Evolutionary conservation across 495 filamentous ascomycete genomes (phyloP).

Genomic region (Bathelium albidoporum): DNA sequence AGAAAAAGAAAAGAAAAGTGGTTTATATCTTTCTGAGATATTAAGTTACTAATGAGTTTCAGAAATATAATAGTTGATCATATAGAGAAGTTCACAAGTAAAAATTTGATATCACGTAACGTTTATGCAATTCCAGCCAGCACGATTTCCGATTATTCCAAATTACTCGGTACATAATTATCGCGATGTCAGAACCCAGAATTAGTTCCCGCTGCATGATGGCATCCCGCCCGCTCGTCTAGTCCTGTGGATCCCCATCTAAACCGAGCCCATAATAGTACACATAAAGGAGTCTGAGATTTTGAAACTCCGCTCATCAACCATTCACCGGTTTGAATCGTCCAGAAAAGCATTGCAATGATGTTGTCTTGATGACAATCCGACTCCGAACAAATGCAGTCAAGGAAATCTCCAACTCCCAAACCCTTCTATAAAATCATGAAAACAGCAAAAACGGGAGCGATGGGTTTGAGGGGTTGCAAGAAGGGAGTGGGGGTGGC

Average conservation of each 20-base stretch:
- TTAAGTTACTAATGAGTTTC: too few species aligned
- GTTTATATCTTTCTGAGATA: too few species aligned
- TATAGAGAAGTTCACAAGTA: too few species aligned
- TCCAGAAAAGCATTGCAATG: not conserved
- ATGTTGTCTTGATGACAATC: too few species aligned
- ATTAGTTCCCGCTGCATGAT: conserved; percentile 1
- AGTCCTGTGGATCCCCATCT: not conserved
- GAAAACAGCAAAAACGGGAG: not conserved
- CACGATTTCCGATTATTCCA: too few species aligned
- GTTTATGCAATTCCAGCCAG: too few species aligned
- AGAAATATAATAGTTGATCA: too few species aligned
- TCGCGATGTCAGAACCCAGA: not conserved
- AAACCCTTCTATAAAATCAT: not conserved
- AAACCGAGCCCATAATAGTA: not conserved
- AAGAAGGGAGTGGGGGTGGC: too few species aligned
- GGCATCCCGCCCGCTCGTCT: not conserved
- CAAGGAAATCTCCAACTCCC: not conserved
- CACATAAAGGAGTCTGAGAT: not conserved
- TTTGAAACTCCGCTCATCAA: not conserved
- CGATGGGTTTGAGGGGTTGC: not conserved
- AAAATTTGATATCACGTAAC: too few species aligned
- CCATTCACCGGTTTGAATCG: not conserved
- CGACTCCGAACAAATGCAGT: not conserved
- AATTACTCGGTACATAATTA: not conserved
- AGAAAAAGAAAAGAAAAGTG: not conserved